Evolutionary conservation across 495 filamentous ascomycete genomes (phyloP), one percentile per base, ranked within the genome.

Genomic region (Daldinia caldariorum): DNA sequence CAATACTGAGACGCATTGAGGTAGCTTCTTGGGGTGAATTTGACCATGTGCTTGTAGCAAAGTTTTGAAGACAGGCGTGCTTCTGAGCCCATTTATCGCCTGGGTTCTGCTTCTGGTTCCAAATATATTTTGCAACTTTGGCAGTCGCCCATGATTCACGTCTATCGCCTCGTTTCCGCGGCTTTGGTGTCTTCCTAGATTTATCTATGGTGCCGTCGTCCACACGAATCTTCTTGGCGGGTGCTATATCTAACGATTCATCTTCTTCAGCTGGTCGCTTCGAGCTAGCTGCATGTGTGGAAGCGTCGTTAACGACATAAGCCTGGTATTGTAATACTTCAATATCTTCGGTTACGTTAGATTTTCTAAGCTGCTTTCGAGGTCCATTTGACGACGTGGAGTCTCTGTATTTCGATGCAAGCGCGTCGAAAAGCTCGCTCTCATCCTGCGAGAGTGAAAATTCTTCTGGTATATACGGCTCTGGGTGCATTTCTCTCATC

Each of bases 401-500:
- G 34, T 75, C 67, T 61, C 56, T 71, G 31, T 66, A 58, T 31
- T 61, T 64, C 5, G 72, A 75, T 31, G 67, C 57, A 41, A 77
- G 63, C 20, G 65, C 72, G 26, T 71, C 64, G 47, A 75, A 77
- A 1, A 77, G 34, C 58, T 73, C 63, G 18, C 78, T 70, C 35
- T 83, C 82, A 29, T 82, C 76, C 34, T 78, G 69, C 0, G 74
- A 74, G 2, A 78, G 77, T 0, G 80, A 81, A 55, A 83, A 83
- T n/a, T 77, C 75, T 13, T 76, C 63, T 2, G 82, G 82, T 12
- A 84, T 79, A 63, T 79, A 84, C 34, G 81, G 68, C 38, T 68
- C 67, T 9, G 82, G 82, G 53, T 78, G 80, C 38, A 73, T 74
- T 55, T 83, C 81, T 37, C 73, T 77, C 74, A 84, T 80, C 68